Percentiles rank a stretch among this genome's conserved stretches.
Evolutionary conservation across 83 land plant species (phyloP).

Genomic region (Isoetes engelmannii): DNA sequence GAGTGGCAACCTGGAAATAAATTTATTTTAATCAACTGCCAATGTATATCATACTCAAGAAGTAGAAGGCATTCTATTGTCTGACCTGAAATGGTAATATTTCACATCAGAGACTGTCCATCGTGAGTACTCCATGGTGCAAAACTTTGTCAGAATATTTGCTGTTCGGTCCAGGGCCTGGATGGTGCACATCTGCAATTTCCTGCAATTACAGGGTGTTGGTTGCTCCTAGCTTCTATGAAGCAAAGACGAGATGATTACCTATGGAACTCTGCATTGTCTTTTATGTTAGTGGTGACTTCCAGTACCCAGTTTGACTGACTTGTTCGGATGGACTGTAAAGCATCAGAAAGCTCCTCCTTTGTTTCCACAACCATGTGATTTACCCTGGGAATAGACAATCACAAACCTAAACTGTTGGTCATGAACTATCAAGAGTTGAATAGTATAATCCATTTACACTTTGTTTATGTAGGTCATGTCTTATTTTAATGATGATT

Average conservation of each 20-base stretch:
- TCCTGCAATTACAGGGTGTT: conserved; percentile 29
- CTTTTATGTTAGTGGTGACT: conserved; percentile 6
- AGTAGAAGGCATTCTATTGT: background rate
- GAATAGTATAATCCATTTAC: background rate
- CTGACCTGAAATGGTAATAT: conserved; percentile 48
- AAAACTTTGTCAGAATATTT: conserved; percentile 27
- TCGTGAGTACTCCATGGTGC: conserved; percentile 11
- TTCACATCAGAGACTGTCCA: conserved; percentile 34
- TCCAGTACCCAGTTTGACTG: conserved; percentile 6
- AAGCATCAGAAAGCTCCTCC: conserved; percentile 3
- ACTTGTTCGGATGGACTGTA: background rate
- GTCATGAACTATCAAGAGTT: background rate
- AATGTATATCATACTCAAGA: background rate
- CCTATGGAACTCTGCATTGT: conserved; percentile 13
- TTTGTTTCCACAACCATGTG: conserved; percentile 7
- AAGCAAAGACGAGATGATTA: background rate
- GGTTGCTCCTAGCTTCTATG: too few species aligned
- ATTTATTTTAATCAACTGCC: background rate
- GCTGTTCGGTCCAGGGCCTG: conserved; percentile 48
- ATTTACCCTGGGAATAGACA: conserved; percentile 4
- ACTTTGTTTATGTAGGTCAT: background rate
- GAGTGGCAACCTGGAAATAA: background rate
- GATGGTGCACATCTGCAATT: conserved; percentile 34
- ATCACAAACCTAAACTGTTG: background rate
- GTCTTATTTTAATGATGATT: background rate